Evolutionary conservation across 306 rosid genomes (phyloP).

Genomic region (Trichosanthes cucumerina): DNA sequence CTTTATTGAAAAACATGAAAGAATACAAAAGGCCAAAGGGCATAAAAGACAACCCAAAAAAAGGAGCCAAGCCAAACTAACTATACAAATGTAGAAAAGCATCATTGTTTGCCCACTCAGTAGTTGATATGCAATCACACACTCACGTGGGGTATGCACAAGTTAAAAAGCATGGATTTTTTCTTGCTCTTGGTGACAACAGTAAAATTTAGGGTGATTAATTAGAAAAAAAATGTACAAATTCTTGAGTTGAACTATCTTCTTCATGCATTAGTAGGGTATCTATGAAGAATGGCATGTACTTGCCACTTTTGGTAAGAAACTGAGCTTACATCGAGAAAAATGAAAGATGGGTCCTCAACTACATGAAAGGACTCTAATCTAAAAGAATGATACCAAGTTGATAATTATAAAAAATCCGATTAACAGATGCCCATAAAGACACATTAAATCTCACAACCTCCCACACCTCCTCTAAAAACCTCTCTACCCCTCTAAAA

Average conservation of each 20-base stretch:
- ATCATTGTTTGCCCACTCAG: not conserved
- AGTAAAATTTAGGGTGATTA: not conserved
- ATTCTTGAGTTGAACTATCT: not conserved
- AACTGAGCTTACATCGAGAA: no score
- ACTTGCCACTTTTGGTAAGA: not conserved
- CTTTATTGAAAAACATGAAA: not conserved
- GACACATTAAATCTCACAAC: not conserved
- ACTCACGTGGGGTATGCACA: not conserved
- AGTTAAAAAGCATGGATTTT: not conserved
- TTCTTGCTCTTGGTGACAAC: not conserved
- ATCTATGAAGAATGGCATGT: not conserved
- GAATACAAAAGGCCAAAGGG: not conserved
- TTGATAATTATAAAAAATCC: no score
- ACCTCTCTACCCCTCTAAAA: not conserved
- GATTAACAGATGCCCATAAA: not conserved
- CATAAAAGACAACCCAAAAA: not conserved
- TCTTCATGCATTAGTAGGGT: not conserved
- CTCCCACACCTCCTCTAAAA: not conserved
- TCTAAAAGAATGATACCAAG: no score
- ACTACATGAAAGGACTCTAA: no score
- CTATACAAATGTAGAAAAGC: not conserved
- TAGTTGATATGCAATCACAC: not conserved
- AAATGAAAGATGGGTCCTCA: no score
- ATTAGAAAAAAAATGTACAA: not conserved
- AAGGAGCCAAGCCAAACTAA: not conserved